Conservation (phyloP, 768 basidiomycete genomes). For the Epithele typhae region DNA sequence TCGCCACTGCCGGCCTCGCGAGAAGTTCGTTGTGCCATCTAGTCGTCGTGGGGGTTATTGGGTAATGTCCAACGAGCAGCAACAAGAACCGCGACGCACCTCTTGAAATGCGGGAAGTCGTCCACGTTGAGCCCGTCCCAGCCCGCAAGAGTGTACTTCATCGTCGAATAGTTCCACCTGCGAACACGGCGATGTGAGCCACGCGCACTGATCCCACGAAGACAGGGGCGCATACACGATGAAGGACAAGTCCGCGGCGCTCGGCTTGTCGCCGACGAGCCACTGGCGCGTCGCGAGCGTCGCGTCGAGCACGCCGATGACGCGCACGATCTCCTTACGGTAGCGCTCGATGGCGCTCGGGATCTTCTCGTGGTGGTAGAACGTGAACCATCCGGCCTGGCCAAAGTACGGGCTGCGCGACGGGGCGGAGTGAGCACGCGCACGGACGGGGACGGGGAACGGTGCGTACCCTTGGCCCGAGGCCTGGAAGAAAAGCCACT, state of each 20-base stretch:
- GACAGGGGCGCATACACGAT: conserved; percentile 3
- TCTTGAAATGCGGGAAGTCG: background rate
- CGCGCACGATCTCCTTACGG: conserved; percentile 11
- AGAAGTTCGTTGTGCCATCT: background rate
- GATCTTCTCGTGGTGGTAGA: conserved; percentile 3
- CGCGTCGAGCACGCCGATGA: too few species aligned
- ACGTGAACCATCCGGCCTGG: conserved; percentile 3
- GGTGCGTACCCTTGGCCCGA: conserved; percentile 14
- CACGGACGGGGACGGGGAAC: background rate
- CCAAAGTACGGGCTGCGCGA: conserved; percentile 7
- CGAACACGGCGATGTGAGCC: background rate
- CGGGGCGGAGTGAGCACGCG: background rate
- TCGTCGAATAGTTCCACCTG: background rate
- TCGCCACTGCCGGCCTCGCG: background rate
- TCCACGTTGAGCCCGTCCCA: background rate
- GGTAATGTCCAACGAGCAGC: background rate
- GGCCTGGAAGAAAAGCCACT: conserved; percentile 38
- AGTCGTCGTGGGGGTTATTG: background rate
- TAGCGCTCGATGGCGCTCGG: conserved; percentile 14
- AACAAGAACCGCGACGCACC: background rate
- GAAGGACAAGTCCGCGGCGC: conserved; percentile 2
- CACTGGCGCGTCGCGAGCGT: too few species aligned
- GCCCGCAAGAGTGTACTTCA: background rate
- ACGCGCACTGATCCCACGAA: background rate
- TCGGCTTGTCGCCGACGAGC: too few species aligned